phyloP scores from a whole-genome alignment of 331 rosid genomes.

The Quercus phellos region DNA sequence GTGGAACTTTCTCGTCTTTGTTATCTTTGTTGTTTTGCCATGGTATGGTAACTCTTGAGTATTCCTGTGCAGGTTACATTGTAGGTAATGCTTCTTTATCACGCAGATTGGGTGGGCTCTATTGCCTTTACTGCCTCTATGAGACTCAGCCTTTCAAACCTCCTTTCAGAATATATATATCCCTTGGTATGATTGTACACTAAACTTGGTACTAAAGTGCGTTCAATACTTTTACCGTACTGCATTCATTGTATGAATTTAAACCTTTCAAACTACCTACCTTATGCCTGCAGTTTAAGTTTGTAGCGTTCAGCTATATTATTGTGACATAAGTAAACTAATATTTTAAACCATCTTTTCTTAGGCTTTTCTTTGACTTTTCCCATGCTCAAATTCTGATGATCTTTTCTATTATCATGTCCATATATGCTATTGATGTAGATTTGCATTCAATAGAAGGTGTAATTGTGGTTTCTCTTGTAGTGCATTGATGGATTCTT shows the following conservation, averaged over 20 bases:
- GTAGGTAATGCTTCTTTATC: slow-evolving; percentile 45
- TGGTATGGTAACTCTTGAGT: slow-evolving; percentile 5
- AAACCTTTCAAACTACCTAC: background rate
- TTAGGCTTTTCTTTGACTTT: background rate
- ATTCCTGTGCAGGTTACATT: slow-evolving; percentile 56
- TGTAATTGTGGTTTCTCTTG: background rate
- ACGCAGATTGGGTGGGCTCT: slow-evolving; percentile 65
- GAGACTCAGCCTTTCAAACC: slow-evolving; percentile 89
- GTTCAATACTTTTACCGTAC: no score
- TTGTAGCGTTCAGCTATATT: background rate
- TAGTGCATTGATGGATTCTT: background rate
- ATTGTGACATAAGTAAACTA: background rate
- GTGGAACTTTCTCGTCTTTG: background rate
- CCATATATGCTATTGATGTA: background rate
- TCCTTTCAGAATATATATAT: slow-evolving; percentile 63
- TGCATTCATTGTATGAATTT: background rate
- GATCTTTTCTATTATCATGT: background rate
- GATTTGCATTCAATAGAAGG: background rate
- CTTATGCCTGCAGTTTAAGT: background rate
- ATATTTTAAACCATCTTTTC: background rate
- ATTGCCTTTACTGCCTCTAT: slow-evolving; percentile 78
- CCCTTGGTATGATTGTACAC: slow-evolving; percentile 52
- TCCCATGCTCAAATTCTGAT: background rate
- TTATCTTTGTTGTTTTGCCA: slow-evolving; percentile 4
- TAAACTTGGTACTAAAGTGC: background rate